Conservation (phyloP, 441 rosid genomes). For the Lepidium campestre region DNA sequence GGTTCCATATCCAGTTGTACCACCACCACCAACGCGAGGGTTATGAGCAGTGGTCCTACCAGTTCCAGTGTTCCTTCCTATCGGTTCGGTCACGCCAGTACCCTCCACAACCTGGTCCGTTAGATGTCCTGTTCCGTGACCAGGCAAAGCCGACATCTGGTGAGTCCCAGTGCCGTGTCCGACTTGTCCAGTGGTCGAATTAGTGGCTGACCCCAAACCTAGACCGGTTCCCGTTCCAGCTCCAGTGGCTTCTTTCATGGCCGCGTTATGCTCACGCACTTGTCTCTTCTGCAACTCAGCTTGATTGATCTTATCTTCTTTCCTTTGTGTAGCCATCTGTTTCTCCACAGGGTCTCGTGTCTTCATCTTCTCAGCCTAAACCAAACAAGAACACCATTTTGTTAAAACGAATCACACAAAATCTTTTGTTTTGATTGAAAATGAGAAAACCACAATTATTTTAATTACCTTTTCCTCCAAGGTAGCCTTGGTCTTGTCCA, state of each 20-base stretch:
- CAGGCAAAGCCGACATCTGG: conserved; percentile 57
- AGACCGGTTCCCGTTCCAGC: conserved; percentile 26
- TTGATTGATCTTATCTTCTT: conserved; percentile 38
- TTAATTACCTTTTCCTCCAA: conserved; percentile 53
- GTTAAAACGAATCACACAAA: neutral
- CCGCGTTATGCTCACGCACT: conserved; percentile 43
- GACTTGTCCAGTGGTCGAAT: conserved; percentile 34
- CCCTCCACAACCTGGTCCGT: conserved; percentile 40
- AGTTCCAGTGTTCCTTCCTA: conserved; percentile 31
- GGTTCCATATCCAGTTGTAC: conserved; percentile 29
- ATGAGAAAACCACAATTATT: neutral
- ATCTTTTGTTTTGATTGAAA: neutral
- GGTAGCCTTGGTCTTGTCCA: conserved; percentile 65
- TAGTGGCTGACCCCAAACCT: conserved; percentile 23
- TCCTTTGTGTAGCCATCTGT: conserved; percentile 52
- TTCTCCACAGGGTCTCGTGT: conserved; percentile 56
- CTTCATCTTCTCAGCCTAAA: conserved; percentile 47
- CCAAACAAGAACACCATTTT: neutral
- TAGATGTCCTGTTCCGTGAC: conserved; percentile 48
- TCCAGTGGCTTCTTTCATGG: conserved; percentile 29
- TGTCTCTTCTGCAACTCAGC: conserved; percentile 53
- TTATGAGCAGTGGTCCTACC: conserved; percentile 40
- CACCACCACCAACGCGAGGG: conserved; percentile 26
- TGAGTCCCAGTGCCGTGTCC: conserved; percentile 42
- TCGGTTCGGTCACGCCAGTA: conserved; percentile 22